phyloP scores from a whole-genome alignment of 768 basidiomycete species.

The Tulasnella sp. region DNA sequence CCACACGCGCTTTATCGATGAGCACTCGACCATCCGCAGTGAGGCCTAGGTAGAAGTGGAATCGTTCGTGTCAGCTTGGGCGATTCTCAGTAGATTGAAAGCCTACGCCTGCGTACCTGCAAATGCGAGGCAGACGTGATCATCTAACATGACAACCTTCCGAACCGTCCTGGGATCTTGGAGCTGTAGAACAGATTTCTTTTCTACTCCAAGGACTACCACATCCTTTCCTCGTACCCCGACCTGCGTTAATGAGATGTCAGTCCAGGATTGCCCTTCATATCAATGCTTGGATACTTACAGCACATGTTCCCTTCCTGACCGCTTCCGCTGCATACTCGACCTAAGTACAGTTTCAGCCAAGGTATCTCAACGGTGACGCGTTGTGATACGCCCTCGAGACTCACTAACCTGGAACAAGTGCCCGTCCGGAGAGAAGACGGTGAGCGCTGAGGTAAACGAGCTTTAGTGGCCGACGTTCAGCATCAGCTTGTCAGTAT shows the following conservation, averaged over 20 bases:
- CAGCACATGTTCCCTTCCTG: conserved; percentile 92
- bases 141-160: conserved; percentile 97
- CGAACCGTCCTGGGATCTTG: conserved; percentile 97
- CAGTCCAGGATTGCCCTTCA: not conserved
- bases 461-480: too few species aligned
- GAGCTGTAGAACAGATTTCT: conserved; percentile 93
- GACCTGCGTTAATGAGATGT: conserved; percentile 43
- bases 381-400: conserved; percentile 17
- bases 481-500: not conserved
- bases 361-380: conserved; percentile 16
- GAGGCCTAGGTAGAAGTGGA: conserved; percentile 45
- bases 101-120: too few species aligned
- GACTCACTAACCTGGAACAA: conserved; percentile 70
- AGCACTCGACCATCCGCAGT: conserved; percentile 96
- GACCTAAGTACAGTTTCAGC: conserved; percentile 47
- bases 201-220: conserved; percentile 95
- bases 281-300: conserved; percentile 31
- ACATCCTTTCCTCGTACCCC: conserved; percentile 91
- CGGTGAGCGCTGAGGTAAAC: conserved; percentile 65
- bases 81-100: too few species aligned
- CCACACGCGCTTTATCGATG: conserved; percentile 94
- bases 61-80: too few species aligned
- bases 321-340: conserved; percentile 99
- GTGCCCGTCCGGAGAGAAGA: conserved; percentile 98
- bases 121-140: conserved; percentile 94